Evolutionary conservation across 2,329 filamentous ascomycete species (phyloP).

Genomic region (Diaporthe citrichinensis): DNA sequence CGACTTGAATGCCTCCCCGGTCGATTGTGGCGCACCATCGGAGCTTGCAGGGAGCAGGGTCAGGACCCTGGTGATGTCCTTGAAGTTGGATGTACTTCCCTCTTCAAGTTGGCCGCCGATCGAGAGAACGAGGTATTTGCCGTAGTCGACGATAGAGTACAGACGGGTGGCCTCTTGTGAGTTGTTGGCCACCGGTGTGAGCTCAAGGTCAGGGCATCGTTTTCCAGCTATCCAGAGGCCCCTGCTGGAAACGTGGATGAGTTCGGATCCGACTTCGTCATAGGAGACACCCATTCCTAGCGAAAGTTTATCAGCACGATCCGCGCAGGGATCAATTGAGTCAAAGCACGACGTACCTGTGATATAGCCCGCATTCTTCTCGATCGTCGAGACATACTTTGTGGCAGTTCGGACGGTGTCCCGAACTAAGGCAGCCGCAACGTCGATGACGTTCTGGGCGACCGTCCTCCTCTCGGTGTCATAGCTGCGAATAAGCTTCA

Average conservation of each 20-base stretch:
- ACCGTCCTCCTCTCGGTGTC: slow-evolving; percentile 59
- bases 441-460: slow-evolving; percentile 61
- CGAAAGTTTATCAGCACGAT: slow-evolving; percentile 19
- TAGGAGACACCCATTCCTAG: slow-evolving; percentile 60
- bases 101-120: neutral
- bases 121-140: slow-evolving; percentile 24
- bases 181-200: slow-evolving; percentile 52
- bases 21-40: slow-evolving; percentile 26
- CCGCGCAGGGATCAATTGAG: neutral
- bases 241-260: slow-evolving; percentile 51
- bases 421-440: slow-evolving; percentile 61
- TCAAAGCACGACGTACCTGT: slow-evolving; percentile 52
- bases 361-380: slow-evolving; percentile 63
- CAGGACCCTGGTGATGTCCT: neutral
- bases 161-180: slow-evolving; percentile 42
- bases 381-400: slow-evolving; percentile 61
- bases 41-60: neutral
- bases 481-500: slow-evolving; percentile 57
- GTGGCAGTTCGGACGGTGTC: slow-evolving; percentile 60
- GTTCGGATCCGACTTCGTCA: slow-evolving; percentile 51
- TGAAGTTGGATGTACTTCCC: neutral
- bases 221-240: slow-evolving; percentile 56
- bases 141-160: slow-evolving; percentile 22
- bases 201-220: slow-evolving; percentile 54
- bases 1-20: slow-evolving; percentile 47